A percentile compares a stretch with the other conserved stretches of the same genome.
phyloP scores from a whole-genome alignment of 257 asterid species.

The Salvia miltiorrhiza region DNA sequence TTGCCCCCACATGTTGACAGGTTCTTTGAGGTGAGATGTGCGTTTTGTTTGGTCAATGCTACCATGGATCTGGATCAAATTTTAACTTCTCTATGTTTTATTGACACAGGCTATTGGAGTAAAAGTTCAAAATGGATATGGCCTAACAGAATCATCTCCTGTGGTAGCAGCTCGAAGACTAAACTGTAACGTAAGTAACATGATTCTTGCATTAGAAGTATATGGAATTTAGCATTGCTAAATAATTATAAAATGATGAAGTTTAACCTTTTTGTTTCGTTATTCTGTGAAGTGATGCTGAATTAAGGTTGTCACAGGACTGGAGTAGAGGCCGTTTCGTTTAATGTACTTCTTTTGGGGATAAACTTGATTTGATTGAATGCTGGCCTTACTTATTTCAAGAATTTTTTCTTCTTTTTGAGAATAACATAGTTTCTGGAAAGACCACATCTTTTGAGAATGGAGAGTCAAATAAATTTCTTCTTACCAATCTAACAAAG shows the following conservation, averaged over 20 bases:
- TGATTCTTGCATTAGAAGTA: neutral
- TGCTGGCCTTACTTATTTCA: neutral
- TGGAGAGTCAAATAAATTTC: neutral
- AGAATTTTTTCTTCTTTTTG: neutral
- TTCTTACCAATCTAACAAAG: neutral
- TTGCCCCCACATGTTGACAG: conserved; percentile 78
- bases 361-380: neutral
- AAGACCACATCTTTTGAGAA: too few species aligned
- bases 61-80: neutral
- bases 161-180: conserved; percentile 79
- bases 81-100: neutral
- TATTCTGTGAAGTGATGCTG: neutral
- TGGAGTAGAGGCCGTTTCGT: neutral
- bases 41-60: conserved; percentile 9
- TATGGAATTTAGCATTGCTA: neutral
- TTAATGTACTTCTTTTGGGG: neutral
- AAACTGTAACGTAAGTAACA: conserved; percentile 60
- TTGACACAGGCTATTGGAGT: conserved; percentile 77
- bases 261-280: neutral
- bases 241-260: neutral
- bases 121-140: conserved; percentile 84
- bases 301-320: neutral
- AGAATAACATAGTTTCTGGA: too few species aligned
- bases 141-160: conserved; percentile 93
- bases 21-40: conserved; percentile 72